Evolutionary conservation across 306 rosid genomes (phyloP), one percentile per base, ranked within the genome.

Genomic region (Citrullus mucosospermus): DNA sequence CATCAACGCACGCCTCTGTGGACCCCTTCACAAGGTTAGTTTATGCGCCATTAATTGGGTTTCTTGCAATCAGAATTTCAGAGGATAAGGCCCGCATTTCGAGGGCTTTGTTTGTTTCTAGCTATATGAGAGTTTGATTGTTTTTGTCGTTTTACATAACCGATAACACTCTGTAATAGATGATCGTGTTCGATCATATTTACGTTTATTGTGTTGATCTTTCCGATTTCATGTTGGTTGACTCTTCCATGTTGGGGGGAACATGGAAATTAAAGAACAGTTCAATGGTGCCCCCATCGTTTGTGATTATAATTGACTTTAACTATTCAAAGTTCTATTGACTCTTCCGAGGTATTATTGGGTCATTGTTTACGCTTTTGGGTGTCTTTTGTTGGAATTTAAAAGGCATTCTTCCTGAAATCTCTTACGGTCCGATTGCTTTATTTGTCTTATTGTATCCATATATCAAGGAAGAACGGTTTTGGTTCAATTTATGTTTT

Each of bases 1-100:
- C 50, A 80, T 84, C 83, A 75, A 36, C 81, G 56, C 13, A 78
- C 70, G 77, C 79, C 78, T 65, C 77, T 54, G 44, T 53, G 57
- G 57, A 53, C 78, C 54, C 79, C 28, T 56, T 67, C 69, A 25
- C 15, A 76, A 87, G 88, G 88, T 83, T 76, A 79, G 80, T 84
- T 51, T 65, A 32, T 66, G 53, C 66, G 51, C 28, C 63, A 44
- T 68, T 53, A 46, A 8, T 17, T 9, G 5, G 20, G 14, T 67
- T 50, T 18, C 48, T 54, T 3, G 17, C 1, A 43, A 5, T 80
- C 44, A 22, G 18, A 78, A 18, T 20, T 34, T 63, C 80, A 80
- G 76, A 79, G 58, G 88, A 83, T 81, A 81, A 78, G 89, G 87
- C 48, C 63, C 89, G 85, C 87, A 75, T 76, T 83, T 84, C 79